Conservation (phyloP, 176 grass and related monocot species). For the Chloris gayana region DNA sequence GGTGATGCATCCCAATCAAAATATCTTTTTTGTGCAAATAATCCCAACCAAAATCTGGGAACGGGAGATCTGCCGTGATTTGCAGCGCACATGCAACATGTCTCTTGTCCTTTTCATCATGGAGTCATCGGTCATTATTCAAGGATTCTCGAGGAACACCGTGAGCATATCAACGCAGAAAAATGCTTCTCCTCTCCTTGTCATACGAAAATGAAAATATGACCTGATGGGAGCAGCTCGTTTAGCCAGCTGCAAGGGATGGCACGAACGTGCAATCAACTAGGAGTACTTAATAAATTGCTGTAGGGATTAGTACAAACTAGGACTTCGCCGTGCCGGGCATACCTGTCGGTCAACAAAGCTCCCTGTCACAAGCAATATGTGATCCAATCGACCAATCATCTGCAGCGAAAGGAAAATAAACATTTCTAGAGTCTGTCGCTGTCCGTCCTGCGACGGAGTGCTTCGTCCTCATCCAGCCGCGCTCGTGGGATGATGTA, state of each 20-base stretch:
- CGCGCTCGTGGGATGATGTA: too few species aligned
- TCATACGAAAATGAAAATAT: background rate
- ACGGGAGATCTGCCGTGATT: background rate
- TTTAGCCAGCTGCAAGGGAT: background rate
- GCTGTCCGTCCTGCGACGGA: background rate
- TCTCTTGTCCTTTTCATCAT: background rate
- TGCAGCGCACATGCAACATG: conserved; percentile 1
- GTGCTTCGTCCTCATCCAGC: conserved; percentile 5
- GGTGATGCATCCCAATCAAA: conserved; percentile 18
- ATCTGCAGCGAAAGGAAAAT: background rate
- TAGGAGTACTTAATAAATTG: background rate
- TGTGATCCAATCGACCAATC: background rate
- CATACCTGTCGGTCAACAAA: background rate
- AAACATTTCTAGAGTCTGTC: background rate
- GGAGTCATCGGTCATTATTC: background rate
- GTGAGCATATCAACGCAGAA: background rate
- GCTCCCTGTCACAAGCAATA: background rate
- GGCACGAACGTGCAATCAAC: background rate
- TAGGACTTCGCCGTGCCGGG: background rate
- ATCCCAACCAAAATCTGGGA: background rate
- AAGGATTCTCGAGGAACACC: background rate
- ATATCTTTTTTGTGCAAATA: too few species aligned
- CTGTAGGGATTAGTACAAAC: background rate
- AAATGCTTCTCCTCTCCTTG: background rate
- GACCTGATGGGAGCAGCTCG: background rate